A percentile compares a stretch with the other conserved stretches of the same genome.
Conservation (phyloP, 108 stramenopile species). For the Licmophora abbreviata region DNA sequence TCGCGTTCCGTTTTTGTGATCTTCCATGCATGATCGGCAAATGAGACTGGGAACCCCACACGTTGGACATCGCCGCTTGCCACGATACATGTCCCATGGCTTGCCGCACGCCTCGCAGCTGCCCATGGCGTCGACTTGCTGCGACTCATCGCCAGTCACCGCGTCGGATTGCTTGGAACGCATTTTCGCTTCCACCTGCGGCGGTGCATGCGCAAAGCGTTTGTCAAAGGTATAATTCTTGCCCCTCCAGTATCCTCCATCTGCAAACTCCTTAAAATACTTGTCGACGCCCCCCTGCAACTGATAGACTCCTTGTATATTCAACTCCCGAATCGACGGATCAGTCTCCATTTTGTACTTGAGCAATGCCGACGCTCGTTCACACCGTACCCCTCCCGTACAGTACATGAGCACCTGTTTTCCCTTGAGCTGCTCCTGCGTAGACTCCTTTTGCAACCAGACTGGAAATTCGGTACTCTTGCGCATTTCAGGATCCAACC, state of each 20-base stretch:
- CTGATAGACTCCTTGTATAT: slow-evolving; percentile 80
- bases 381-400: slow-evolving; percentile 83
- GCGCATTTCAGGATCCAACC: slow-evolving; percentile 86
- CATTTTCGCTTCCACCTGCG: slow-evolving; percentile 38
- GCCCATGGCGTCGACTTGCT: slow-evolving; percentile 49
- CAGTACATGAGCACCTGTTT: slow-evolving; percentile 85
- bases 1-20: slow-evolving; percentile 25
- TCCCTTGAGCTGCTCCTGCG: slow-evolving; percentile 71
- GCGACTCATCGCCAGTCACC: slow-evolving; percentile 9
- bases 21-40: slow-evolving; percentile 62
- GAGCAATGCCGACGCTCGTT: slow-evolving; percentile 81
- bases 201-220: slow-evolving; percentile 81
- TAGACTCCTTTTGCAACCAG: slow-evolving; percentile 72
- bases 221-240: slow-evolving; percentile 87
- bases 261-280: slow-evolving; percentile 75
- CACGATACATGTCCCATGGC: slow-evolving; percentile 90
- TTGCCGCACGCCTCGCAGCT: slow-evolving; percentile 76
- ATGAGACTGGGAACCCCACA: slow-evolving; percentile 85
- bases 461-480: slow-evolving; percentile 83
- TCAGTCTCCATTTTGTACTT: slow-evolving; percentile 73
- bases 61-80: slow-evolving; percentile 83
- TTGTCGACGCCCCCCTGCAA: slow-evolving; percentile 83
- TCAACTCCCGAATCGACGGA: slow-evolving; percentile 47
- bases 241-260: slow-evolving; percentile 84
- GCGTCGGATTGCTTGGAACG: slow-evolving; percentile 16